Percentiles rank a stretch among this genome's conserved stretches.
Conservation (phyloP, 1,284 basidiomycete genomes). For the Hortiboletus rubellus region DNA sequence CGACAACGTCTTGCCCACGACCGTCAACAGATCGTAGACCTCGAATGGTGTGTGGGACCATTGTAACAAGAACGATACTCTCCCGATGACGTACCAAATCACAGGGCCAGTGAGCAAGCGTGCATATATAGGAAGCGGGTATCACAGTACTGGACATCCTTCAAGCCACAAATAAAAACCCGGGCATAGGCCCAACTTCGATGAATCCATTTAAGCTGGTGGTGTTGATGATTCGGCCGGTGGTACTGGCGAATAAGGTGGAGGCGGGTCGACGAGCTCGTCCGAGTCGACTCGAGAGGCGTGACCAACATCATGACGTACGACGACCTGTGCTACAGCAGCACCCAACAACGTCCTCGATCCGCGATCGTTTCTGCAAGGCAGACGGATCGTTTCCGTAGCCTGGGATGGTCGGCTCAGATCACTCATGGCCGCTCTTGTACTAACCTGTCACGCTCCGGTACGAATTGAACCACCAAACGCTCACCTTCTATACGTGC, state of each 20-base stretch:
- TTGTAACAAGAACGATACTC: too few species aligned
- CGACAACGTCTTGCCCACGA: too few species aligned
- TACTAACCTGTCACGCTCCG: background rate
- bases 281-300: too few species aligned
- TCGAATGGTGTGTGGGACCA: too few species aligned
- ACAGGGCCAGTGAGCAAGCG: too few species aligned
- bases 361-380: background rate
- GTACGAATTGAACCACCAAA: background rate
- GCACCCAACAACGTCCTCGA: background rate
- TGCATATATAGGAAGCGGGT: background rate
- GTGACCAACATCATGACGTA: too few species aligned
- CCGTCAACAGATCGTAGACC: too few species aligned
- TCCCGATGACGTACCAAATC: too few species aligned
- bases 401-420: background rate
- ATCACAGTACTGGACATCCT: background rate
- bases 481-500: background rate
- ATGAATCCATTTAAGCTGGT: background rate
- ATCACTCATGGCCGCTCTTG: background rate
- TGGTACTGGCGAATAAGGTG: background rate
- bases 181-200: too few species aligned
- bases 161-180: background rate
- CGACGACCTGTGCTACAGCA: too few species aligned
- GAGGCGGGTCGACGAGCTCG: background rate
- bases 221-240: background rate
- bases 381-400: too few species aligned